Evolutionary conservation across 768 basidiomycete genomes (phyloP).

Genomic region (Trametes cinnabarina): DNA sequence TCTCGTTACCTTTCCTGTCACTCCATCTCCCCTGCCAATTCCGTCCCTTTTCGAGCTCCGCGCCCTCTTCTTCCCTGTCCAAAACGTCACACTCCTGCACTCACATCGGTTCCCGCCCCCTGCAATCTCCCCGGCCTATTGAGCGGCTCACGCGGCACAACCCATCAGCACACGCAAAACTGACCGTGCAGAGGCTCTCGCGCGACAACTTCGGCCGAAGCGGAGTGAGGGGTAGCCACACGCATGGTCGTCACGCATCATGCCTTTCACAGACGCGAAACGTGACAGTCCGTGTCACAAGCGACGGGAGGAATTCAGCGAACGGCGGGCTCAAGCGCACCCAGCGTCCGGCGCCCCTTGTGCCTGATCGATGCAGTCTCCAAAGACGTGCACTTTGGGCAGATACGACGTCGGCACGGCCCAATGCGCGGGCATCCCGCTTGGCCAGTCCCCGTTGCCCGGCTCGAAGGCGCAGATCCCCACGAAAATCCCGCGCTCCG

Average conservation of each 20-base stretch:
- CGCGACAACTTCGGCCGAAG: no score
- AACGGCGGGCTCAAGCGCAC: neutral
- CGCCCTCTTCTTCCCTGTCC: neutral
- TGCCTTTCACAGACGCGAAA: no score
- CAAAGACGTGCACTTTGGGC: neutral
- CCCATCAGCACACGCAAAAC: no score
- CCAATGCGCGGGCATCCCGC: neutral
- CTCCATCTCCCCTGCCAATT: neutral
- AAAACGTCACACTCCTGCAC: neutral
- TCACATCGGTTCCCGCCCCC: neutral
- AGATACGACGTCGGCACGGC: neutral
- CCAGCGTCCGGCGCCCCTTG: neutral
- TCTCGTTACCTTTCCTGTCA: neutral
- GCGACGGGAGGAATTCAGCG: no score
- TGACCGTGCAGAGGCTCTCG: no score
- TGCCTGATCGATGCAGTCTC: slow-evolving; percentile 4
- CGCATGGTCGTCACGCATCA: no score
- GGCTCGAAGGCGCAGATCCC: neutral
- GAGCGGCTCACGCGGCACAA: no score
- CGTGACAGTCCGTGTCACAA: no score
- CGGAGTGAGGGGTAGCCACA: no score
- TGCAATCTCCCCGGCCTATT: no score
- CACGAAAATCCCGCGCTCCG: no score
- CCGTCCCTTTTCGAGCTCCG: neutral
- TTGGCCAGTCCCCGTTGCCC: neutral